Conservation (phyloP, 2,329 filamentous ascomycete genomes). For the Talaromyces sp. region DNA sequence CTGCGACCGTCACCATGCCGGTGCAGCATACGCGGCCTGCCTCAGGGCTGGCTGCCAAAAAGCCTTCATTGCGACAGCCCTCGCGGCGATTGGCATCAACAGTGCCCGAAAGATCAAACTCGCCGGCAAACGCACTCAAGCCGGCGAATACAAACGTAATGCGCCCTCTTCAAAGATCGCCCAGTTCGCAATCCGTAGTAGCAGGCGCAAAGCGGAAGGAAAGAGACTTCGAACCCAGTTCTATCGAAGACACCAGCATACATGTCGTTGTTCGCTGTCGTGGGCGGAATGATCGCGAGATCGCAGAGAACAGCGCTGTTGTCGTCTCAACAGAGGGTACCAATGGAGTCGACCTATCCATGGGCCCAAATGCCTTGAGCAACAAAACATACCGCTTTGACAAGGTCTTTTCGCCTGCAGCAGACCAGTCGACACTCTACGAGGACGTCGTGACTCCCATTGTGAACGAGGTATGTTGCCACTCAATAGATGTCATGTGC, state of each 20-base stretch:
- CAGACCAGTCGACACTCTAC: slow-evolving; percentile 89
- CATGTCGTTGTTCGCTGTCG: slow-evolving; percentile 94
- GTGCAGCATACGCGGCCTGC: slow-evolving; percentile 46
- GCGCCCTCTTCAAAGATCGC: slow-evolving; percentile 35
- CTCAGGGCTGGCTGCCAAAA: slow-evolving; percentile 43
- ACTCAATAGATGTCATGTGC: not conserved
- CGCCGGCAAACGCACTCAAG: slow-evolving; percentile 65
- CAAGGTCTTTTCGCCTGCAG: slow-evolving; percentile 91
- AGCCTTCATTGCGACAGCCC: slow-evolving; percentile 46
- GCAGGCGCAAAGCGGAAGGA: slow-evolving; percentile 76
- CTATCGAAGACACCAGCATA: slow-evolving; percentile 84
- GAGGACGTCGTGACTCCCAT: slow-evolving; percentile 94
- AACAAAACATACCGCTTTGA: slow-evolving; percentile 98
- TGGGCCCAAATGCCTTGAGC: slow-evolving; percentile 86
- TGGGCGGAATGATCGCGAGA: slow-evolving; percentile 85
- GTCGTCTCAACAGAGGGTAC: slow-evolving; percentile 85
- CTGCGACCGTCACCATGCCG: slow-evolving; percentile 41
- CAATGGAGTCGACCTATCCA: slow-evolving; percentile 81
- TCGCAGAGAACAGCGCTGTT: slow-evolving; percentile 89
- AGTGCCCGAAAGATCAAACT: slow-evolving; percentile 52
- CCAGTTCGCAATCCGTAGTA: slow-evolving; percentile 40
- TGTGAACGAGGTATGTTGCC: slow-evolving; percentile 68
- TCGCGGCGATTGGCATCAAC: slow-evolving; percentile 49
- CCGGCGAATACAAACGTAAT: slow-evolving; percentile 43
- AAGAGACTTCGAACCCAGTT: slow-evolving; percentile 68